Base-by-base conservation (phyloP, 2,329 filamentous ascomycete genomes). In the Neoascochyta sp. region DNA sequence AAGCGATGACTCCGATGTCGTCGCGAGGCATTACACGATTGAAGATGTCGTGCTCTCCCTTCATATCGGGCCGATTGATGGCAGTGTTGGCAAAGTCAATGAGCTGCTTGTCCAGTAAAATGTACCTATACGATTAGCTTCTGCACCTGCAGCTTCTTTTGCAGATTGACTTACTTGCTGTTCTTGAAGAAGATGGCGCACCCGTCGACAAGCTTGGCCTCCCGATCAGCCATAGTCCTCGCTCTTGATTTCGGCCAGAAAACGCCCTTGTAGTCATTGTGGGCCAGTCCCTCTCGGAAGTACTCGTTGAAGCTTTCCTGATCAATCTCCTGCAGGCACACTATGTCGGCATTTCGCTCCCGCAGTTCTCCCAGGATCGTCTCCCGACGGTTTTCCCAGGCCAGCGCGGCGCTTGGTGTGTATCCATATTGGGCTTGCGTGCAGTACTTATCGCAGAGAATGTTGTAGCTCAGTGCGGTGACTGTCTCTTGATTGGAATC, bases 21-120 rank as follows among this genome's bases (percentile, higher is more conserved):
- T 98, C 92, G 66, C 92, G 87, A 39, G 90, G 89, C 92, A 95
- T 96, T 39, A 98, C 84, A 16, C 92, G 84, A 62, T 98, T 98
- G 74, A 95, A 96, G 34, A 96, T 90, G 54, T 98, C 92, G 57
- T 94, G 86, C 54, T 94, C 87, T 34, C 89, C 86, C 68, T 96
- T 96, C 79, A 95, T 95, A 60, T 96, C 92, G 3, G 89, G 86
- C 45, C 92, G 76, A 58, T 93, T 92, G 64, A 98, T 95, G 45
- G 90, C 90, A 34, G 87, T 86, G 36, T 86, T 83, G 20, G 85
- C 82, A 59, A 95, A 95, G 63, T 95, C 88, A 53, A 98, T 83
- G 42, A 95, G 70, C 57, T 94, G 86, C 69, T 95, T 95, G 68
- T 96, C 90, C 14, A 98, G 76, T 36, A 95, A 68, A 38, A 95